These are phyloP conservation scores for Malassezia globosa DNA, from an alignment of 1,284 basidiomycete species.

Conservation along the genomic window DNA sequence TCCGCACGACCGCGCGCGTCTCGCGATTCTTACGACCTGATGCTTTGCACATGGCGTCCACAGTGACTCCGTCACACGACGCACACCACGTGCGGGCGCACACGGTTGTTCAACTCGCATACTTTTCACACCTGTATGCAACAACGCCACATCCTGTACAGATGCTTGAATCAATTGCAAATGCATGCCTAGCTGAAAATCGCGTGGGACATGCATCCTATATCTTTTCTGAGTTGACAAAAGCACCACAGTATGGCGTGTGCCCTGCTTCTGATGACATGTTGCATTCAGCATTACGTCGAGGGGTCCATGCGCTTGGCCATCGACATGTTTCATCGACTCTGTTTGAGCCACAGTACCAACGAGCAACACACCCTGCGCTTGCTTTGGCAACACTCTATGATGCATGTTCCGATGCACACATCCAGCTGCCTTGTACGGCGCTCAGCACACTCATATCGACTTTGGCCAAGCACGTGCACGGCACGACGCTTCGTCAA, in stretches of 20 bases:
- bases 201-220: background rate
- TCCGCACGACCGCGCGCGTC: no score
- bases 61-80: no score
- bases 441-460: slow-evolving; percentile 2
- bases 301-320: background rate
- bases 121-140: background rate
- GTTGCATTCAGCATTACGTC: background rate
- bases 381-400: slow-evolving; percentile 10
- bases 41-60: no score
- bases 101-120: background rate
- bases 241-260: background rate
- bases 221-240: background rate
- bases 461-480: slow-evolving; percentile 2
- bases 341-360: background rate
- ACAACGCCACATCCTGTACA: background rate
- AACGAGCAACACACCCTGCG: slow-evolving; percentile 3
- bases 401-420: background rate
- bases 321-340: no score
- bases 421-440: background rate
- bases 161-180: background rate
- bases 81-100: no score
- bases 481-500: background rate
- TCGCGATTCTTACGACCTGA: no score
- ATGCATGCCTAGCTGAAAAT: background rate
- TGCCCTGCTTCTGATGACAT: background rate